A percentile compares a stretch with the other conserved stretches of the same genome.
These are phyloP conservation scores for Biscogniauxia sp. DNA, from an alignment of 2,329 filamentous ascomycete genomes.

Conservation along the genomic window DNA sequence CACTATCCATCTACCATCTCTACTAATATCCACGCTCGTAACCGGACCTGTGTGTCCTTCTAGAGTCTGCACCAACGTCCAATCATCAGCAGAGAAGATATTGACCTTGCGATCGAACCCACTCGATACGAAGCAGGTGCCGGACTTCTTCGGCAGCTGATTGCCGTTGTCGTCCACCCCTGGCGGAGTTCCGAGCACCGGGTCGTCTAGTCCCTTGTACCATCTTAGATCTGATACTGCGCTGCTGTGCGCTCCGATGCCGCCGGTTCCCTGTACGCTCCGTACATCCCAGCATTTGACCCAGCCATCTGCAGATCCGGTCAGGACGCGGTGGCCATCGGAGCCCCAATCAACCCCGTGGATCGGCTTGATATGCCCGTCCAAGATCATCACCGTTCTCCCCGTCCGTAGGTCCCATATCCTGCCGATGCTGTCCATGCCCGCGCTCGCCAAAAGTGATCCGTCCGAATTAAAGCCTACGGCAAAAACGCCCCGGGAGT, in stretches of 20 bases:
- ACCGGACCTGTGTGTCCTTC: slow-evolving; percentile 92
- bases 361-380: slow-evolving; percentile 81
- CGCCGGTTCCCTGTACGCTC: slow-evolving; percentile 78
- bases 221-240: slow-evolving; percentile 91
- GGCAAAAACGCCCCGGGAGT: slow-evolving; percentile 89
- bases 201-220: slow-evolving; percentile 85
- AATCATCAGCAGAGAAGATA: slow-evolving; percentile 94
- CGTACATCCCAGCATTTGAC: slow-evolving; percentile 97
- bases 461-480: slow-evolving; percentile 90
- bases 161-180: slow-evolving; percentile 64
- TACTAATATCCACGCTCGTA: slow-evolving; percentile 82
- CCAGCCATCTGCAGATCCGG: slow-evolving; percentile 90
- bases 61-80: slow-evolving; percentile 82
- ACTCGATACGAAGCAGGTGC: slow-evolving; percentile 85
- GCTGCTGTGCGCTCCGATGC: slow-evolving; percentile 86
- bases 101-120: slow-evolving; percentile 96
- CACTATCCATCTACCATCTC: slow-evolving; percentile 86
- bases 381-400: slow-evolving; percentile 90
- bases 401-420: slow-evolving; percentile 95
- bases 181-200: slow-evolving; percentile 59
- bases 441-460: slow-evolving; percentile 86
- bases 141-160: slow-evolving; percentile 74
- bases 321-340: slow-evolving; percentile 90
- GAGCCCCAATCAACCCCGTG: slow-evolving; percentile 89
- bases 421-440: slow-evolving; percentile 88